Percentiles rank a stretch among this genome's conserved stretches.
Evolutionary conservation across 2,329 filamentous ascomycete species (phyloP).

Genomic region (Triangularia setosa): DNA sequence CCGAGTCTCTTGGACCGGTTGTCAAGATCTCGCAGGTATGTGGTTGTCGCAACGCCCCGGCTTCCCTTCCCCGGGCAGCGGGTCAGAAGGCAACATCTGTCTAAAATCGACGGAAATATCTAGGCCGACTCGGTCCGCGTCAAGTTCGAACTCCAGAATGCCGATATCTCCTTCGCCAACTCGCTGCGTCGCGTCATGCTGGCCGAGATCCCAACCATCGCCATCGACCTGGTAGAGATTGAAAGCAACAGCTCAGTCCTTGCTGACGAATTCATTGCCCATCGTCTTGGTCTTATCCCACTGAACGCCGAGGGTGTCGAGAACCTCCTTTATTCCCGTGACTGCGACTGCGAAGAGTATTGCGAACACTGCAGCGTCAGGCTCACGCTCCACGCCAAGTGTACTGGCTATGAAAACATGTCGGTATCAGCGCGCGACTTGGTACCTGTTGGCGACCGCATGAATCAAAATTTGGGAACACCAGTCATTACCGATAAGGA

Average conservation of each 20-base stretch:
- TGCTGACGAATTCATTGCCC: slow-evolving; percentile 91
- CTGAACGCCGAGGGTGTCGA: slow-evolving; percentile 81
- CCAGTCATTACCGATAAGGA: slow-evolving; percentile 83
- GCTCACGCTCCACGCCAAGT: slow-evolving; percentile 79
- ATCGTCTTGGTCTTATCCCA: slow-evolving; percentile 86
- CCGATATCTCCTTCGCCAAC: slow-evolving; percentile 90
- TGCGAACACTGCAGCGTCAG: slow-evolving; percentile 89
- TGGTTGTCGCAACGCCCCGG: slow-evolving; percentile 14
- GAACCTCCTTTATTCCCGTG: slow-evolving; percentile 78
- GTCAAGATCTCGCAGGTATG: slow-evolving; percentile 58
- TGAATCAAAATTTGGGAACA: slow-evolving; percentile 71
- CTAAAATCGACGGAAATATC: slow-evolving; percentile 22
- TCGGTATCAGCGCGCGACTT: slow-evolving; percentile 91
- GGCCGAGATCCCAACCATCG: slow-evolving; percentile 89
- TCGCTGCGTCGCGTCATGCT: slow-evolving; percentile 86
- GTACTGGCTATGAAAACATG: slow-evolving; percentile 82
- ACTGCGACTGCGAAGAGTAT: slow-evolving; percentile 95
- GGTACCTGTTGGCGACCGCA: slow-evolving; percentile 64
- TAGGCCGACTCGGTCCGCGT: slow-evolving; percentile 78
- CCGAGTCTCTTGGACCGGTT: slow-evolving; percentile 52
- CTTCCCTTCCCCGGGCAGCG: neutral
- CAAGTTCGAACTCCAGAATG: slow-evolving; percentile 86
- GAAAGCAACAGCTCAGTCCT: slow-evolving; percentile 92
- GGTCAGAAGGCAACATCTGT: slow-evolving; percentile 3
- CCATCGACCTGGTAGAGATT: slow-evolving; percentile 91